Base-by-base conservation (phyloP, 2,329 filamentous ascomycete species). In the Remersonia thermophila region DNA sequence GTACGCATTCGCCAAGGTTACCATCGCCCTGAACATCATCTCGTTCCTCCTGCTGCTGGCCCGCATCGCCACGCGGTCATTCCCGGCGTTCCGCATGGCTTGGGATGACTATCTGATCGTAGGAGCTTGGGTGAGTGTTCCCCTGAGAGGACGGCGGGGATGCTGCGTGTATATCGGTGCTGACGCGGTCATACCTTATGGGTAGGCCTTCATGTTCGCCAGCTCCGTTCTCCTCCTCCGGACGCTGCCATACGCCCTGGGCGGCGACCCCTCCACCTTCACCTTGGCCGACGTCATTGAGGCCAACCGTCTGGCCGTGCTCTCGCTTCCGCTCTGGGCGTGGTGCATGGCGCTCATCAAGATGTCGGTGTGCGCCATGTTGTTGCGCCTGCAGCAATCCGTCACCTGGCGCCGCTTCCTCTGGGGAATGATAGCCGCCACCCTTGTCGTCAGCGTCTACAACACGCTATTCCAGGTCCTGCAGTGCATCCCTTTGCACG, bases 271-370 rank as follows among this genome's bases (percentile, higher is more conserved):
- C 14, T 10, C 11, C 4, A 18, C 27, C 3, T 36, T 40, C 30
- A 43, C 33, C n/a, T 27, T 43, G 9, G 23, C 30, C 14, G 38
- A 38, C 16, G 41, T 43, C 23, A 43, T 43, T 23, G 31, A 40
- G 27, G 30, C 32, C 27, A 40, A 43, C 38, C 33, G 34, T 29
- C 31, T 35, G 30, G 41, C 41, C 33, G 25, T 38, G 20, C 15
- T 43, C n/a, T 40, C 41, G 12, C 41, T 40, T 27, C 41, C 41
- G 4, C 27, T 43, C 20, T 43, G 41, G 41, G 41, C 41, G 4
- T 40, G 38, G 41, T 40, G 38, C 30, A 43, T 43, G 41, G 33
- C 38, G 4, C 16, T 32, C 38, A 40, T 40, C 38, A 43, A 43
- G 31, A 38, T 43, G 16, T 38, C 41, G 14, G 38, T 43, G 4